Evolutionary conservation across 805 yeast species (phyloP).

Genomic region (Cyberlindnera amylophila): DNA sequence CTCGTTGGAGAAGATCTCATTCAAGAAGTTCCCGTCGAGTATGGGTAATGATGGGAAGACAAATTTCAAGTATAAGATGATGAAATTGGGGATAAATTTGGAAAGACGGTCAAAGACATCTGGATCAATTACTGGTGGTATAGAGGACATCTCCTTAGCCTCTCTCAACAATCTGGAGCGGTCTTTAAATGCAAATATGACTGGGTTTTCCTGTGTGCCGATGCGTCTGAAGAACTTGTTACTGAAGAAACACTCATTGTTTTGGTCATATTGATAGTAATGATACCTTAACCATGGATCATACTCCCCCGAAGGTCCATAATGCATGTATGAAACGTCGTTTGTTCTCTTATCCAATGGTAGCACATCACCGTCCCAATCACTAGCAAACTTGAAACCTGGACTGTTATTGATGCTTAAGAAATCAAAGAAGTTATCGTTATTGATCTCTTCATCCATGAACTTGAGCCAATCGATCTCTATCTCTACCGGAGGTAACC

Average conservation of each 20-base stretch:
- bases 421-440: conserved; percentile 6
- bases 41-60: conserved; percentile 9
- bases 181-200: conserved; percentile 9
- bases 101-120: conserved; percentile 4
- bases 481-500: too few species aligned
- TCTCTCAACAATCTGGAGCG: background rate
- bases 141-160: background rate
- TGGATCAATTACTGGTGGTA: too few species aligned
- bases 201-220: conserved; percentile 8
- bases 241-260: conserved; percentile 12
- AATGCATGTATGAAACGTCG: conserved; percentile 4
- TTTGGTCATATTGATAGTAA: conserved; percentile 11
- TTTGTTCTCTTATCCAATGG: conserved; percentile 5
- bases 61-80: conserved; percentile 11
- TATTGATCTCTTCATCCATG: conserved; percentile 6
- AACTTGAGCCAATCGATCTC: conserved; percentile 15
- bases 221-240: conserved; percentile 11
- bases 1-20: conserved; percentile 14
- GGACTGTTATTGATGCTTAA: conserved; percentile 8
- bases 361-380: background rate
- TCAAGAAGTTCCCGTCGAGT: conserved; percentile 13
- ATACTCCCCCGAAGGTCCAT: conserved; percentile 12
- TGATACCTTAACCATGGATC: conserved; percentile 15
- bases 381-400: conserved; percentile 1
- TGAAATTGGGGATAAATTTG: conserved; percentile 10